Evolutionary conservation across 306 rosid genomes (phyloP).

Genomic region (Vigna mungo): DNA sequence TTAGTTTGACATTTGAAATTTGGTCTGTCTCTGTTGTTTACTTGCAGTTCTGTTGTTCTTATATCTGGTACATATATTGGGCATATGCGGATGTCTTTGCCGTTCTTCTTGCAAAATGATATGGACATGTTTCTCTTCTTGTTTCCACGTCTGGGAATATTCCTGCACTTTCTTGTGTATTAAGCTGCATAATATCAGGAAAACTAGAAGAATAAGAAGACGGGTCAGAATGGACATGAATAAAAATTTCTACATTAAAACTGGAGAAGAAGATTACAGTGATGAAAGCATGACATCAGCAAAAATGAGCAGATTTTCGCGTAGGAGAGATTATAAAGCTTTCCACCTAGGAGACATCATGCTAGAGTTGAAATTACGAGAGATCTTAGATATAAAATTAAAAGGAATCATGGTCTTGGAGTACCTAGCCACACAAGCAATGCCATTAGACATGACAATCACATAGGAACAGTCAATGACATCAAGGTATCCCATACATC

Average conservation of each 20-base stretch:
- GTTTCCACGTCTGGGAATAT: slow-evolving; percentile 52
- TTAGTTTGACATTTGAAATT: slow-evolving; percentile 19
- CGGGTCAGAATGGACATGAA: slow-evolving; percentile 37
- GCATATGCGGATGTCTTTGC: slow-evolving; percentile 58
- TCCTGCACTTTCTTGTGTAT: slow-evolving; percentile 61
- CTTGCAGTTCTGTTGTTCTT: slow-evolving; percentile 67
- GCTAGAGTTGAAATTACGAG: slow-evolving; percentile 55
- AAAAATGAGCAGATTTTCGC: slow-evolving; percentile 47
- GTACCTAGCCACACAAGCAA: background rate
- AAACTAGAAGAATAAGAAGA: slow-evolving; percentile 50
- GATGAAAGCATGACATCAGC: slow-evolving; percentile 35
- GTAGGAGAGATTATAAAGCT: slow-evolving; percentile 51
- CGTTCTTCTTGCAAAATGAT: slow-evolving; percentile 54
- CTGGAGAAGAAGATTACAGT: slow-evolving; percentile 36
- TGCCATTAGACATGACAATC: slow-evolving; percentile 36
- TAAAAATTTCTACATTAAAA: slow-evolving; percentile 35
- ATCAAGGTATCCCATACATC: slow-evolving; percentile 54
- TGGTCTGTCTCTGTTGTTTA: slow-evolving; percentile 4
- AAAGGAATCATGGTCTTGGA: slow-evolving; percentile 36
- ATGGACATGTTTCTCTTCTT: slow-evolving; percentile 60
- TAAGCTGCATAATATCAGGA: slow-evolving; percentile 45
- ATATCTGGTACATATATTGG: slow-evolving; percentile 60
- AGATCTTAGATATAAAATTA: slow-evolving; percentile 43
- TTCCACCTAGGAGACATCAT: slow-evolving; percentile 50
- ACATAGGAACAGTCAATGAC: slow-evolving; percentile 40